Conservation (phyloP, 208 protist genomes). For the Leishmania gerbilli region DNA sequence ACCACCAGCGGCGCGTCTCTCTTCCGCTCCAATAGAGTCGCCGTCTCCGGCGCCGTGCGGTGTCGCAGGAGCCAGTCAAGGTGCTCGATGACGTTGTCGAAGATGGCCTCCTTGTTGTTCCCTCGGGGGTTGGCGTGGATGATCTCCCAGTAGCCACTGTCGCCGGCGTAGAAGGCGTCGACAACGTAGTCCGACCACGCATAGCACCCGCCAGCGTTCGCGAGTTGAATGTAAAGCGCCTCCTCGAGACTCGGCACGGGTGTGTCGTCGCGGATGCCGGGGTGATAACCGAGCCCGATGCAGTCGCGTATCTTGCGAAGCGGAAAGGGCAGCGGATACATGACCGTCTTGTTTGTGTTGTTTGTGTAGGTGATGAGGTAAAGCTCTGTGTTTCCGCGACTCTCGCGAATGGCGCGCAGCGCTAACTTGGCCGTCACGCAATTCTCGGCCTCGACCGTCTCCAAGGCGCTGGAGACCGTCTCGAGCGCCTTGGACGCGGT, state of each 20-base stretch:
- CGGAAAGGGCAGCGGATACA: slow-evolving; percentile 53
- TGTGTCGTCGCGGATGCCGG: not conserved
- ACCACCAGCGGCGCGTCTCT: slow-evolving; percentile 19
- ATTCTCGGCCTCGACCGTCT: slow-evolving; percentile 21
- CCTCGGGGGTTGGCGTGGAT: slow-evolving; percentile 47
- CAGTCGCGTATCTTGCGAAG: slow-evolving; percentile 73
- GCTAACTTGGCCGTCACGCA: slow-evolving; percentile 45
- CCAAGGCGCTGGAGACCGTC: not conserved
- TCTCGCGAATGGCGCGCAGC: slow-evolving; percentile 49
- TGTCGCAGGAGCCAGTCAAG: slow-evolving; percentile 53
- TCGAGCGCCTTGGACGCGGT: not conserved
- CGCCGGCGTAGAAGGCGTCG: slow-evolving; percentile 60
- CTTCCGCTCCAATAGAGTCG: slow-evolving; percentile 18
- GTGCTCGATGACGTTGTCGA: slow-evolving; percentile 64
- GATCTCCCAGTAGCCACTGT: slow-evolving; percentile 65
- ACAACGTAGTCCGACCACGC: slow-evolving; percentile 87
- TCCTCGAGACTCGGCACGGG: slow-evolving; percentile 36
- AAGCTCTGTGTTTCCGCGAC: slow-evolving; percentile 29
- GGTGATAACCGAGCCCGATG: slow-evolving; percentile 42
- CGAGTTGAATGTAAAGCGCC: slow-evolving; percentile 67
- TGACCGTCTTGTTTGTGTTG: slow-evolving; percentile 37
- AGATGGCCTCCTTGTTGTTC: slow-evolving; percentile 64
- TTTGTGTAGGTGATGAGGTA: slow-evolving; percentile 61
- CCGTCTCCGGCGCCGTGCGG: slow-evolving; percentile 8
- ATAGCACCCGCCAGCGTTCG: slow-evolving; percentile 77